These are phyloP conservation scores for Aureobasidium zeae DNA, from an alignment of 2,329 filamentous ascomycete species.

Conservation along the genomic window DNA sequence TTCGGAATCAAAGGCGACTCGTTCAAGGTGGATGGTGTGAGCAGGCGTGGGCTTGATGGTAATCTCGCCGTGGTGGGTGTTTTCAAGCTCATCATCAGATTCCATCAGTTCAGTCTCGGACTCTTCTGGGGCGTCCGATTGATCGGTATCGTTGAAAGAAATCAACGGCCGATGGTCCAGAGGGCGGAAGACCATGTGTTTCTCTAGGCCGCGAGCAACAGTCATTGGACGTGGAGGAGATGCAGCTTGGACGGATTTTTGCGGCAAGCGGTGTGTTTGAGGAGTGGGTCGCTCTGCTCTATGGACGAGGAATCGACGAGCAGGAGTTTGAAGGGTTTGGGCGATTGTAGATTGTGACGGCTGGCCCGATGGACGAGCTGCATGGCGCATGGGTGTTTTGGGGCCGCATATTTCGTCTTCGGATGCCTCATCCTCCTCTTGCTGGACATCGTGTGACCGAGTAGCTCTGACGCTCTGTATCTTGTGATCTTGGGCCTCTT, in stretches of 20 bases:
- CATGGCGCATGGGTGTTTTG: slow-evolving; percentile 17
- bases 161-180: slow-evolving; percentile 5
- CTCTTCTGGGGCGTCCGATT: background rate
- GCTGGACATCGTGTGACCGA: background rate
- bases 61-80: background rate
- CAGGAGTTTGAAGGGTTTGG: slow-evolving; percentile 12
- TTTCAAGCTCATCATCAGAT: slow-evolving; percentile 2
- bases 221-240: slow-evolving; percentile 17
- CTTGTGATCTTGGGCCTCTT: background rate
- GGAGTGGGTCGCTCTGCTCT: slow-evolving; percentile 10
- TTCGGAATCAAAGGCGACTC: slow-evolving; percentile 1
- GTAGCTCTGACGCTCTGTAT: background rate
- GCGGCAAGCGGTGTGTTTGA: slow-evolving; percentile 18
- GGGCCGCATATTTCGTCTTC: slow-evolving; percentile 19
- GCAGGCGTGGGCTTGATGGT: slow-evolving; percentile 1
- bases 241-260: slow-evolving; percentile 7
- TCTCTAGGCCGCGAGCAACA: slow-evolving; percentile 13
- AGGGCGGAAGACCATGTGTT: slow-evolving; percentile 17
- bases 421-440: slow-evolving; percentile 2
- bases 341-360: slow-evolving; percentile 3
- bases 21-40: background rate
- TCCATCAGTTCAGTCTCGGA: background rate
- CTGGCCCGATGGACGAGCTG: no score
- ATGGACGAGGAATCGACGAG: slow-evolving; percentile 5
- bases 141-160: background rate